A percentile compares a stretch with the other conserved stretches of the same genome.
These are phyloP conservation scores for Lactarius deliciosus DNA, from an alignment of 768 basidiomycete species.

Conservation along the genomic window DNA sequence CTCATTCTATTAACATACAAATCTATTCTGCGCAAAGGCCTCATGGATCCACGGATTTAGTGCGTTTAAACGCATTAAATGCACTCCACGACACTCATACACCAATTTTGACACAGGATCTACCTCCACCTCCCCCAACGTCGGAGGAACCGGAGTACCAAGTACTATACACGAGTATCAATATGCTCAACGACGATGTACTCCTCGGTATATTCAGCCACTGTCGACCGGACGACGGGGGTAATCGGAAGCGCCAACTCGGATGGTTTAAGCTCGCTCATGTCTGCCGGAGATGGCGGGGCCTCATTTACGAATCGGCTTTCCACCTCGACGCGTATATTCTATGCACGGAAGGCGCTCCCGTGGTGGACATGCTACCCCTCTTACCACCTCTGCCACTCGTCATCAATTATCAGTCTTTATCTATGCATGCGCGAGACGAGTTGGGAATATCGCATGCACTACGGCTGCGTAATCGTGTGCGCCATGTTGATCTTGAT, in stretches of 20 bases:
- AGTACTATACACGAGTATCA: background rate
- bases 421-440: background rate
- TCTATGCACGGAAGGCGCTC: background rate
- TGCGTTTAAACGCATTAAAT: too few species aligned
- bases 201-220: background rate
- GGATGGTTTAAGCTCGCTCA: background rate
- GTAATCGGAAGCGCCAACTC: background rate
- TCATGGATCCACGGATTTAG: too few species aligned
- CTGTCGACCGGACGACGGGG: background rate
- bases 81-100: too few species aligned
- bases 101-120: background rate
- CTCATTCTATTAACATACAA: too few species aligned
- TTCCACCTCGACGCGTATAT: background rate
- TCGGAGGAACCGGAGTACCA: background rate
- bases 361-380: background rate
- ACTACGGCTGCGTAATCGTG: background rate
- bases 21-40: too few species aligned
- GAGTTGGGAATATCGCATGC: background rate
- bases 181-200: background rate
- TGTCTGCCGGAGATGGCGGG: background rate
- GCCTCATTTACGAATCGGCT: background rate
- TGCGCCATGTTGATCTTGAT: background rate
- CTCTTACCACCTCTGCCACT: conserved; percentile 6
- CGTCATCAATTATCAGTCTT: background rate
- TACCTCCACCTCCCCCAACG: background rate